Base-by-base conservation (phyloP, 2,329 filamentous ascomycete species). In the Clarireedia homoeocarpa region DNA sequence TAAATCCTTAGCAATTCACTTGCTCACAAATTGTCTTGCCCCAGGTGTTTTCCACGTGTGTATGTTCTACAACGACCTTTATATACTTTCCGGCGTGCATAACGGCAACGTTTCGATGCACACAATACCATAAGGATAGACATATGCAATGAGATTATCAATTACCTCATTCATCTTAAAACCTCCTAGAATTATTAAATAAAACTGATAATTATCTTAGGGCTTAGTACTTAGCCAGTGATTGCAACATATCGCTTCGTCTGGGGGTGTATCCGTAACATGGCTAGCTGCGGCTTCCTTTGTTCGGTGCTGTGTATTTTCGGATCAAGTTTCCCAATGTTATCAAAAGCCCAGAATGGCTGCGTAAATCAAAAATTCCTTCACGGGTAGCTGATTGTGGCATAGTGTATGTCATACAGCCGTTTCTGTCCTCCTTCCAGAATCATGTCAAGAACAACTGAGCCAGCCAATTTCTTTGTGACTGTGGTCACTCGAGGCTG, bases 401-500 rank as follows among this genome's bases (percentile, higher is more conserved):
- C 23, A 55, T 39, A 55, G 27, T 55, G 47, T 45, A 50, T 23
- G 26, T 48, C 46, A 36, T 45, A 46, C 20, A 51, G 38, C 30
- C 38, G 20, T 27, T 44, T 55, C 12, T 51, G 53, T 55, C 47
- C 49, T 54, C 55, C 44, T 51, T 58, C 59, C 51, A 51, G 58
- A 59, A 51, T 56, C 39, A 38, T 48, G 39, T 49, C 20, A 56
- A 55, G 53, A 55, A 49, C 48, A 55, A 50, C 51, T 49, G 51
- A 55, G 44, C 48, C 48, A 53, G 46, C 53, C 59, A 60, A 57
- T 62, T 51, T 53, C 47, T 55, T 55, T 55, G 27, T 55, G 53
- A 55, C 44, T 59, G 57, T 65, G 64, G 61, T 62, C 62, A 48
- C 36, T 59, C 58, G 60, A 64, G 65, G 65, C 65, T 64, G 57